Evolutionary conservation across 768 basidiomycete genomes (phyloP).

Genomic region (Brasilioporus rufonigricans): DNA sequence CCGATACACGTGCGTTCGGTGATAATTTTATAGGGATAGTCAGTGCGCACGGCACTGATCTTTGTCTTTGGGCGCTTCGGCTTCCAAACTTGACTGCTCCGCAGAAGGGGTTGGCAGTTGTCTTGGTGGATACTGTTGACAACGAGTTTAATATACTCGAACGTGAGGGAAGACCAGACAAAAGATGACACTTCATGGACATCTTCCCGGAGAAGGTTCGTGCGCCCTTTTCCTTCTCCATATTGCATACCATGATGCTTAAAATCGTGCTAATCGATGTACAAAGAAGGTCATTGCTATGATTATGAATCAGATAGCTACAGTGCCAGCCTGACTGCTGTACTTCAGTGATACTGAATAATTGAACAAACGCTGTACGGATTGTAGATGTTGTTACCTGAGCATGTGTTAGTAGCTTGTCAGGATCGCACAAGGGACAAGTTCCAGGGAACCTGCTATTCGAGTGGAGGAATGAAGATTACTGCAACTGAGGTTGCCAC

Average conservation of each 20-base stretch:
- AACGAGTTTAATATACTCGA: conserved; percentile 44
- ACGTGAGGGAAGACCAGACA: conserved; percentile 39
- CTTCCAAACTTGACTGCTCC: conserved; percentile 43
- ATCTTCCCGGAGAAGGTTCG: conserved; percentile 21
- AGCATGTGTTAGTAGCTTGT: too few species aligned
- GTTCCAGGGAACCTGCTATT: too few species aligned
- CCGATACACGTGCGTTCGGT: background rate
- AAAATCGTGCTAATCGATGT: background rate
- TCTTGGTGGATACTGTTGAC: conserved; percentile 54
- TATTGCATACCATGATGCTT: background rate
- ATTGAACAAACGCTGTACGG: background rate
- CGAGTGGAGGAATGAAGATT: too few species aligned
- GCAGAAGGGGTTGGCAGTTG: conserved; percentile 48
- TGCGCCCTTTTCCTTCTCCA: background rate
- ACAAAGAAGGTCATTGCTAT: background rate
- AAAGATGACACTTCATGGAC: conserved; percentile 49
- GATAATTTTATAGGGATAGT: conserved; percentile 49
- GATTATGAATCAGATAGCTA: background rate
- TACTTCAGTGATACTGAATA: background rate
- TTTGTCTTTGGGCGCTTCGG: conserved; percentile 59
- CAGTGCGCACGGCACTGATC: conserved; percentile 69
- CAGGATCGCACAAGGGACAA: too few species aligned
- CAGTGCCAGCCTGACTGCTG: background rate
- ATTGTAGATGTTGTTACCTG: too few species aligned
- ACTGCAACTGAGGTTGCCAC: too few species aligned